Percentiles rank a stretch among this genome's conserved stretches.
phyloP scores from a whole-genome alignment of 1,139 yeast genomes.

The Scheffersomyces illinoinensis region DNA sequence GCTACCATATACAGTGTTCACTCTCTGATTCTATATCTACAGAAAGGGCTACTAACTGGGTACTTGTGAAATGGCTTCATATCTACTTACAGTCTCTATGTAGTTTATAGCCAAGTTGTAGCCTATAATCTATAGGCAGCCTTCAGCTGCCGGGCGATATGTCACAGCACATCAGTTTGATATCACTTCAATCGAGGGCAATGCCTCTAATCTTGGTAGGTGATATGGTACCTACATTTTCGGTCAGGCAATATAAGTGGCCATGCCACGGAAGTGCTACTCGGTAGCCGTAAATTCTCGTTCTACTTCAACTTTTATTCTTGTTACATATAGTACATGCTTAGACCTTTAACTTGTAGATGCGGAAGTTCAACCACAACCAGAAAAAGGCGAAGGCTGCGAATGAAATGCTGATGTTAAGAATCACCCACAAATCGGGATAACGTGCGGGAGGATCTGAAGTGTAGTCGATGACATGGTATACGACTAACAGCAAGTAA shows the following conservation, averaged over 20 bases:
- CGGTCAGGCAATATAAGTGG: neutral
- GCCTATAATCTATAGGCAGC: neutral
- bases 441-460: slow-evolving; percentile 56
- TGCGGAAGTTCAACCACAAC: slow-evolving; percentile 55
- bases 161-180: neutral
- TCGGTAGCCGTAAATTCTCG: neutral
- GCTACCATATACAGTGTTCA: neutral
- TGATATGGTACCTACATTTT: neutral
- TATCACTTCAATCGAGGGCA: neutral
- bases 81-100: neutral
- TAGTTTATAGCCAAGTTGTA: neutral
- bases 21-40: neutral
- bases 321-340: neutral
- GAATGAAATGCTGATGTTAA: slow-evolving; percentile 72
- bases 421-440: slow-evolving; percentile 86
- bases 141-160: neutral
- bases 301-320: neutral
- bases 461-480: slow-evolving; percentile 57
- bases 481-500: slow-evolving; percentile 52
- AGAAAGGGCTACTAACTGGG: neutral
- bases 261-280: neutral
- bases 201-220: neutral
- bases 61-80: neutral
- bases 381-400: slow-evolving; percentile 75
- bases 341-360: slow-evolving; percentile 7